phyloP scores from a whole-genome alignment of 129 eudicot species.

The Helianthus tuberosus region DNA sequence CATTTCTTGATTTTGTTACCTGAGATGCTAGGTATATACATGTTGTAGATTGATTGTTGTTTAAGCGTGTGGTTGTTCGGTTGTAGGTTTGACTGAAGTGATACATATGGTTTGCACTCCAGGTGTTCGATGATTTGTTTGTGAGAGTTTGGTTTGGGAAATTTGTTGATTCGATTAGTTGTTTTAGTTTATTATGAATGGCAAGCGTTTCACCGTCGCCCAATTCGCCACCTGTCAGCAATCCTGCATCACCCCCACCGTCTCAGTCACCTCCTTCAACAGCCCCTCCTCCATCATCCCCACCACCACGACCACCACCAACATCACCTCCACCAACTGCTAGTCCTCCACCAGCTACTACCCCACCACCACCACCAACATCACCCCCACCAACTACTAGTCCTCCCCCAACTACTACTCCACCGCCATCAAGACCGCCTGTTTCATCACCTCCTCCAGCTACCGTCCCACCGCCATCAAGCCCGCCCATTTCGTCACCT shows the following conservation, averaged over 20 bases:
- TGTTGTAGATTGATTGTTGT: slow-evolving; percentile 15
- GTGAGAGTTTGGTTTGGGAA: slow-evolving; percentile 26
- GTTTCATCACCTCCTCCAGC: slow-evolving; percentile 28
- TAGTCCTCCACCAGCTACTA: slow-evolving; percentile 12
- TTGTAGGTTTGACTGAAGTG: slow-evolving; percentile 6
- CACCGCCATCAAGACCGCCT: slow-evolving; percentile 25
- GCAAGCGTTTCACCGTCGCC: slow-evolving; percentile 42
- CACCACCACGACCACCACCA: slow-evolving; percentile 14
- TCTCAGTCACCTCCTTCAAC: too few species aligned
- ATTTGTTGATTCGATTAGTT: neutral
- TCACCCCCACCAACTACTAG: slow-evolving; percentile 31
- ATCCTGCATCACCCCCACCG: slow-evolving; percentile 15
- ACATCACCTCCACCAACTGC: slow-evolving; percentile 34
- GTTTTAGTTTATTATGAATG: slow-evolving; percentile 35
- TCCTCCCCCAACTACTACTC: slow-evolving; percentile 5
- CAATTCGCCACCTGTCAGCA: slow-evolving; percentile 30
- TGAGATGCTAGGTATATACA: neutral
- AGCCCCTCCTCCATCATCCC: too few species aligned
- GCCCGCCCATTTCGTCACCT: slow-evolving; percentile 25
- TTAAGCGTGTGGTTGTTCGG: neutral
- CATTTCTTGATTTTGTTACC: slow-evolving; percentile 17
- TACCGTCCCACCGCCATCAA: slow-evolving; percentile 27
- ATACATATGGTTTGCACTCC: slow-evolving; percentile 5
- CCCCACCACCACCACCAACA: slow-evolving; percentile 36
- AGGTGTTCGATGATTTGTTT: slow-evolving; percentile 34